Base-by-base conservation (phyloP, 129 eudicot genomes). In the Pulicaria dysenterica region DNA sequence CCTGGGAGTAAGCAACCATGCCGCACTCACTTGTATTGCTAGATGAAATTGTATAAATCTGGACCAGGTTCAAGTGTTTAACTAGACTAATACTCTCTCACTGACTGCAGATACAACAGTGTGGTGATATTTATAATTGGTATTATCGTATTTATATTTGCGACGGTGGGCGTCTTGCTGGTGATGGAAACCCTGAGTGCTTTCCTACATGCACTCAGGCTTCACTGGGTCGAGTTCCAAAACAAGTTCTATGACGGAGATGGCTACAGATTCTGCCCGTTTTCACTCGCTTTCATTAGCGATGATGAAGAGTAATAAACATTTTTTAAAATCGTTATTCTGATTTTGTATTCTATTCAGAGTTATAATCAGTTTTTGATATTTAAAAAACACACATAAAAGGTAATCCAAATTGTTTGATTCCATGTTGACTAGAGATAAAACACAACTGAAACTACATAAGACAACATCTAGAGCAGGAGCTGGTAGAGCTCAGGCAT, bases 151-250 rank as follows among this genome's bases (percentile, higher is more conserved):
- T 91, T 91, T 47, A 53, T 91, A 48, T 82, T 69, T 70, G 97
- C 97, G 13, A 91, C 97, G 8, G 91, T 91, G 50, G 96, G 97
- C 13, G 96, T 91, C 62, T 69, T 91, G 44, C 76, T 91, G 15
- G 84, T 91, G 60, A 88, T 91, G 96, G 97, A 88, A 81, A 91
- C 96, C 9, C 80, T 91, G 8, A 91, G 97, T 62, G 97, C 97
- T 13, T 91, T 91, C 82, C 81, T 91, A 11, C 97, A 88, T 64
- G 96, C 97, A 1, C 73, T 91, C 81, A 76, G 97, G 64, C 97
- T 91, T 84, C 97, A 91, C 64, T 91, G 97, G 97, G 96, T 88
- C 16, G 96, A 91, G 69, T 91, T 88, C 64, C 97, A 91, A 73
- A 83, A 75, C 81, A 91, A 91, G 75, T 91, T 91, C 58, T 91